Evolutionary conservation across 2,329 filamentous ascomycete species (phyloP).

Genomic region (Paracoccidioides lutzii): DNA sequence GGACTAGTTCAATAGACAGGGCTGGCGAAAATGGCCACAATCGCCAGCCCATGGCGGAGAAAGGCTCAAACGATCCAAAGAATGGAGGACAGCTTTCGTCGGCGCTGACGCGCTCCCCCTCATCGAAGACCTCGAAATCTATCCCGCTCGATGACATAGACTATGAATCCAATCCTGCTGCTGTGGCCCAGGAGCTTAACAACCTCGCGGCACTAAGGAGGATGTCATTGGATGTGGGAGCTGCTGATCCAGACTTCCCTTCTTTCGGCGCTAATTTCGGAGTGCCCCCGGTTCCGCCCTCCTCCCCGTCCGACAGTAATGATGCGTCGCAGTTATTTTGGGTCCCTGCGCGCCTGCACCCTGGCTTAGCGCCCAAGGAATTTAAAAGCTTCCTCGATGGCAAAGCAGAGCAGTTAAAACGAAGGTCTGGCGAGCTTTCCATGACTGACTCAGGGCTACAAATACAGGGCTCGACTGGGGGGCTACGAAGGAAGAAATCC

Average conservation of each 20-base stretch:
- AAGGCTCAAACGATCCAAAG: constrained; percentile 30
- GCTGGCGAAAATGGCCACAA: constrained; percentile 22
- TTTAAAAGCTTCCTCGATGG: constrained; percentile 96
- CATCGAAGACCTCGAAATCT: constrained; percentile 44
- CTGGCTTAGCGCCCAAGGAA: constrained; percentile 85
- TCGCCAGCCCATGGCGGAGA: constrained; percentile 14
- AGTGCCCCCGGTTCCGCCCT: constrained; percentile 32
- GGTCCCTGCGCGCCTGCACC: constrained; percentile 89
- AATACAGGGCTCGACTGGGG: constrained; percentile 41
- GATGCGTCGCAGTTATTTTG: constrained; percentile 83
- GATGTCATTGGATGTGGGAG: constrained; percentile 85
- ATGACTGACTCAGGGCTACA: constrained; percentile 47
- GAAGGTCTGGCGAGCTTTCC: constrained; percentile 61
- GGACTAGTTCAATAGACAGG: constrained; percentile 20
- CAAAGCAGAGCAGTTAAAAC: constrained; percentile 75
- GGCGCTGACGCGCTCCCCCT: constrained; percentile 41
- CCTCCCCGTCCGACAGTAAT: constrained; percentile 54
- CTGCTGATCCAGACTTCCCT: constrained; percentile 44
- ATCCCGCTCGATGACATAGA: constrained; percentile 71
- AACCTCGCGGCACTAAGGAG: constrained; percentile 81
- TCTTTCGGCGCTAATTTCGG: constrained; percentile 28
- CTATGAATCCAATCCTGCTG: constrained; percentile 78
- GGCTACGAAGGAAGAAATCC: constrained; percentile 76
- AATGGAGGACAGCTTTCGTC: constrained; percentile 37
- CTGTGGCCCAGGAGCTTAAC: constrained; percentile 82